A percentile compares a stretch with the other conserved stretches of the same genome.
Conservation (phyloP, 139 green algal species). For the Spirogloea muscicola region DNA sequence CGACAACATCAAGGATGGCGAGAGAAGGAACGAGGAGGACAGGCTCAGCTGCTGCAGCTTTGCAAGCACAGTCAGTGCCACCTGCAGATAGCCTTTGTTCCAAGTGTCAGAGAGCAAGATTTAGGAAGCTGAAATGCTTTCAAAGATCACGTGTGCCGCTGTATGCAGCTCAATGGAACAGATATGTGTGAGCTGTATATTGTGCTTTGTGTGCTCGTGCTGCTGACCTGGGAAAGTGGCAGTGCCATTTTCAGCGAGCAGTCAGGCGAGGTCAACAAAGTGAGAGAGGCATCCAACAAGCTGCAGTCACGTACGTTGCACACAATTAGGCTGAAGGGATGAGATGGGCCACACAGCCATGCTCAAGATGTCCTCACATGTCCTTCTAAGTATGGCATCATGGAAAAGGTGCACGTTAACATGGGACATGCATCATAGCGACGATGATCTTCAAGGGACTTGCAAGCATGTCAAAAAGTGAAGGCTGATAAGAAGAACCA, state of each 20-base stretch:
- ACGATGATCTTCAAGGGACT: neutral
- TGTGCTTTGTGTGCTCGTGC: neutral
- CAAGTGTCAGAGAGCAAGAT: neutral
- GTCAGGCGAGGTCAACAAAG: constrained; percentile 3
- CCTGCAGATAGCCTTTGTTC: neutral
- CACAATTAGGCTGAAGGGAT: neutral
- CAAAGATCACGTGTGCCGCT: neutral
- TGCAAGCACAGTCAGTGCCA: constrained; percentile 4
- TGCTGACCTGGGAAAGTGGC: constrained; percentile 31
- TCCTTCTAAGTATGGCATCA: neutral
- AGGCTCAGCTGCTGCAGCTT: constrained; percentile 32
- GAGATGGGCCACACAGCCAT: neutral
- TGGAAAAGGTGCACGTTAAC: neutral
- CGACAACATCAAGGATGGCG: no score
- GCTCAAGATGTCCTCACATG: neutral
- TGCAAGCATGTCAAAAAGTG: constrained; percentile 6
- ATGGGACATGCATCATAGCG: neutral
- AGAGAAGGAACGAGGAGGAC: no score
- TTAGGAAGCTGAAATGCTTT: neutral
- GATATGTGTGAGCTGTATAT: neutral
- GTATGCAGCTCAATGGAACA: neutral
- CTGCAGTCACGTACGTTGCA: constrained; percentile 13
- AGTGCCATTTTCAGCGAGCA: constrained; percentile 27
- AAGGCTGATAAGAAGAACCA: neutral
- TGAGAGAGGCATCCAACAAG: constrained; percentile 28